Conservation (phyloP, 2,329 filamentous ascomycete species). For the Pseudogymnoascus sp. region DNA sequence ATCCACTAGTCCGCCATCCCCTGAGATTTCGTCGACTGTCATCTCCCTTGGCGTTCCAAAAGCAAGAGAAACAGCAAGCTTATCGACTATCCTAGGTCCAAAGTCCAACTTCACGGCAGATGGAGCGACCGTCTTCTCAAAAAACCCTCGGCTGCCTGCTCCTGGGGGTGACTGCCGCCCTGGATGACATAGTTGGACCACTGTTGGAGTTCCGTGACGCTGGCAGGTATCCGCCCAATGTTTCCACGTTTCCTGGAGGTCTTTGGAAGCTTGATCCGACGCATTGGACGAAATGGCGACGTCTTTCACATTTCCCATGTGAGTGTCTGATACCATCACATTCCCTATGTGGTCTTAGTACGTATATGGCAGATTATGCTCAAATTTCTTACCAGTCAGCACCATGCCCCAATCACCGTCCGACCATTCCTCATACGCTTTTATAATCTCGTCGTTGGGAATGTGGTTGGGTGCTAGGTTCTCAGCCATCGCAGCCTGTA, state of each 20-base stretch:
- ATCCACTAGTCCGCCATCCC: conserved; percentile 38
- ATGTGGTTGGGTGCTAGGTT: conserved; percentile 36
- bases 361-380: neutral
- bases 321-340: conserved; percentile 1
- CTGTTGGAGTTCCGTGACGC: conserved; percentile 32
- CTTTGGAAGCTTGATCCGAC: conserved; percentile 18
- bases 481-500: conserved; percentile 47
- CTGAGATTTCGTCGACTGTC: conserved; percentile 44
- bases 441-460: conserved; percentile 38
- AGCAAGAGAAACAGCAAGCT: conserved; percentile 30
- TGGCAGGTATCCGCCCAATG: conserved; percentile 32
- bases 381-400: conserved; percentile 36
- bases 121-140: conserved; percentile 38
- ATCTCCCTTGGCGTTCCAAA: conserved; percentile 54
- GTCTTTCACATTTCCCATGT: neutral
- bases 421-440: conserved; percentile 49
- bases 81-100: conserved; percentile 34
- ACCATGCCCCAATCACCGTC: conserved; percentile 48
- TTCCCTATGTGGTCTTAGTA: conserved; percentile 3
- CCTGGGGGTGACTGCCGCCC: conserved; percentile 40
- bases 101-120: conserved; percentile 40
- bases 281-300: neutral
- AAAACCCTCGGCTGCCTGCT: conserved; percentile 33
- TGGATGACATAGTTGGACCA: conserved; percentile 44
- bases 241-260: conserved; percentile 33